These are phyloP conservation scores for Dioscorea zingiberensis DNA, from an alignment of 106 monocot species.

Conservation along the genomic window DNA sequence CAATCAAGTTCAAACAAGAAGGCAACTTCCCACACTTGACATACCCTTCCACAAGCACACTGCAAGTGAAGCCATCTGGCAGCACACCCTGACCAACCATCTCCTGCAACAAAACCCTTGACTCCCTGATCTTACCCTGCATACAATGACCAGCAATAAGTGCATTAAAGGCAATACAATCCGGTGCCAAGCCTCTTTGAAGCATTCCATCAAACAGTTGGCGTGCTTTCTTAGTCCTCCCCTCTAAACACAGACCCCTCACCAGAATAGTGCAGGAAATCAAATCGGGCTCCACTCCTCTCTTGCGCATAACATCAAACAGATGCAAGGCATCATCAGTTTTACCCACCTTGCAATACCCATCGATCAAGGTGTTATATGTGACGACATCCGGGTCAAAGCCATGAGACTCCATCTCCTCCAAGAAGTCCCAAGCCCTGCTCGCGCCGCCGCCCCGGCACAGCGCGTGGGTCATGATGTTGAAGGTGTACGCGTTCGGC, in stretches of 20 bases:
- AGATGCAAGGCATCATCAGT: conserved; percentile 50
- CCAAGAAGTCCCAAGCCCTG: conserved; percentile 57
- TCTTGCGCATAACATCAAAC: conserved; percentile 46
- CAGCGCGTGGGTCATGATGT: conserved; percentile 55
- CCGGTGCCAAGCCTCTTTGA: conserved; percentile 45
- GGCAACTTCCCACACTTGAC: conserved; percentile 40
- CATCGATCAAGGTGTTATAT: conserved; percentile 81
- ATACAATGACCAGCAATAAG: conserved; percentile 63
- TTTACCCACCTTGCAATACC: conserved; percentile 49
- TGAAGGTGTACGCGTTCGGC: conserved; percentile 67
- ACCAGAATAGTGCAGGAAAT: conserved; percentile 67
- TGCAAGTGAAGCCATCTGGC: conserved; percentile 41
- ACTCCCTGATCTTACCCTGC: conserved; percentile 42
- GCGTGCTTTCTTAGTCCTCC: conserved; percentile 41
- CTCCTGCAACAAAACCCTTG: conserved; percentile 37
- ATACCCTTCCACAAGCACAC: conserved; percentile 43
- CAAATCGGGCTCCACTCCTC: conserved; percentile 66
- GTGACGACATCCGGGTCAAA: conserved; percentile 83
- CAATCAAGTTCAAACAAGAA: conserved; percentile 66
- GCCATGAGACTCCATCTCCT: conserved; percentile 61
- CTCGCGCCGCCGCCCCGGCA: conserved; percentile 37
- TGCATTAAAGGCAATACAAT: conserved; percentile 36
- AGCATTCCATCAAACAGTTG: conserved; percentile 72
- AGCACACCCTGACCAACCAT: conserved; percentile 44
- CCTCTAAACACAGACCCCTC: conserved; percentile 45